phyloP scores from a whole-genome alignment of 148 eudicot species.

The Drosera capensis region DNA sequence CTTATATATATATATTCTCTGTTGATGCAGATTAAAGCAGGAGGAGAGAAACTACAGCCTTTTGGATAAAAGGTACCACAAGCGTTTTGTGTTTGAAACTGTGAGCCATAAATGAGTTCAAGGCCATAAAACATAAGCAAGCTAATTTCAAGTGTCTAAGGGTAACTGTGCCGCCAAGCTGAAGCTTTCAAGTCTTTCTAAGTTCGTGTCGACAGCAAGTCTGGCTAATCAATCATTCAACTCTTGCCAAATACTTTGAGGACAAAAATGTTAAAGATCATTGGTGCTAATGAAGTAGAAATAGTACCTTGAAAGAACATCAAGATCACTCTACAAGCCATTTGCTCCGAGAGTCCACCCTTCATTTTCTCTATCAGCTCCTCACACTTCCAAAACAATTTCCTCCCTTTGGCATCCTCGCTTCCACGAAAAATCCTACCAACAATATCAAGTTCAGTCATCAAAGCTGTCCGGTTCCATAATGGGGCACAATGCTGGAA shows the following conservation, averaged over 20 bases:
- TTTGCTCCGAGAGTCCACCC: slow-evolving; percentile 29
- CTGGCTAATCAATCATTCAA: not conserved
- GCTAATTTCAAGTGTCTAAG: too few relatives aligned
- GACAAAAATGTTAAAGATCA: not conserved
- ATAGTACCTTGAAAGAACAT: slow-evolving; percentile 42
- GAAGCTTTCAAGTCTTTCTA: too few relatives aligned
- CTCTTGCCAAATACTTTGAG: not conserved
- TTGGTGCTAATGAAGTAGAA: not conserved
- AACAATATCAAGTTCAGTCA: slow-evolving; percentile 46
- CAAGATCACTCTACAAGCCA: slow-evolving; percentile 40
- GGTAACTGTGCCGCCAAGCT: too few relatives aligned
- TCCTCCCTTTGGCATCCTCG: slow-evolving; percentile 39
- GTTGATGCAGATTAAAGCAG: too few relatives aligned
- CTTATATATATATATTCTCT: too few relatives aligned
- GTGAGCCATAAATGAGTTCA: too few relatives aligned
- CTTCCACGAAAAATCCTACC: slow-evolving; percentile 47
- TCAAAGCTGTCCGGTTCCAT: slow-evolving; percentile 34
- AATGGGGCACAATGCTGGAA: slow-evolving; percentile 48
- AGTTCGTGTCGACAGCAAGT: too few relatives aligned
- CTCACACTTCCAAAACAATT: slow-evolving; percentile 50
- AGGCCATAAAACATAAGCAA: too few relatives aligned
- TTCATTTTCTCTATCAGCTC: slow-evolving; percentile 46
- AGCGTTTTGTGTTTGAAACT: too few relatives aligned
- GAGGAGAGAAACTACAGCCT: too few relatives aligned
- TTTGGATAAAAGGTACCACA: too few relatives aligned